Evolutionary conservation across 2,329 filamentous ascomycete species (phyloP), one percentile per base, ranked within the genome.

Genomic region (Calonectria leucothoes): DNA sequence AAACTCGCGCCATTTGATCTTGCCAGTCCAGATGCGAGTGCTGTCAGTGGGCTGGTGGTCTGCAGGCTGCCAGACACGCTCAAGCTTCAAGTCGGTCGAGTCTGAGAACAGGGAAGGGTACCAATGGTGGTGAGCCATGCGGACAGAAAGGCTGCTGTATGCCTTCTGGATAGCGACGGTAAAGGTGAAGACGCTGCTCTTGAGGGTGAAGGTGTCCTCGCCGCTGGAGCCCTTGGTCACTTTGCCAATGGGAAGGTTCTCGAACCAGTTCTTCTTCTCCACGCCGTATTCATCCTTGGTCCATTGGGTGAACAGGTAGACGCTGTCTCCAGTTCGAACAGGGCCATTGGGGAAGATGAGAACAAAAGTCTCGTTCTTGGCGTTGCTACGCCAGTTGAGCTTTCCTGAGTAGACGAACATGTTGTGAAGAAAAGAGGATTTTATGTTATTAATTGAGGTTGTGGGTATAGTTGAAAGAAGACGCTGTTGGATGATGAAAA

Each of bases 381-480:
- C 77, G 51, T 77, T 76, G 23, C 20, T 11, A 17, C 35, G 57
- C 77, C 77, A 79, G 7, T 71, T 66, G 39, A 79, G 71, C 33
- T 71, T 76, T 69, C 77, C 77, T 48, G 57, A 33, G 39, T 79
- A 79, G 35, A 79, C 69, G 39, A 74, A 76, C 77, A 79, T 78
- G 0, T 4, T 72, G 63, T n/a, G 27, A n/a, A 27, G 52, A 10
- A n/a, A 23, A 3, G 14, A 31, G 2, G 14, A 48, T 27, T 27
- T 39, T 4, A 35, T 27, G 35, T 12, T 17, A 35, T 11, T 49
- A 33, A 25, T 48, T 10, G 33, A n/a, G 17, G 48, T 20, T 12
- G 11, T 39, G 23, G 27, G 33, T 42, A 29, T 37, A 6, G 20
- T n/a, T 27, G 39, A 39, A 25, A 12, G 15, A 27, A 20, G 25